Percentiles rank a stretch among this genome's conserved stretches.
Conservation (phyloP, 1,284 basidiomycete species). For the Ustilago cynodontis region DNA sequence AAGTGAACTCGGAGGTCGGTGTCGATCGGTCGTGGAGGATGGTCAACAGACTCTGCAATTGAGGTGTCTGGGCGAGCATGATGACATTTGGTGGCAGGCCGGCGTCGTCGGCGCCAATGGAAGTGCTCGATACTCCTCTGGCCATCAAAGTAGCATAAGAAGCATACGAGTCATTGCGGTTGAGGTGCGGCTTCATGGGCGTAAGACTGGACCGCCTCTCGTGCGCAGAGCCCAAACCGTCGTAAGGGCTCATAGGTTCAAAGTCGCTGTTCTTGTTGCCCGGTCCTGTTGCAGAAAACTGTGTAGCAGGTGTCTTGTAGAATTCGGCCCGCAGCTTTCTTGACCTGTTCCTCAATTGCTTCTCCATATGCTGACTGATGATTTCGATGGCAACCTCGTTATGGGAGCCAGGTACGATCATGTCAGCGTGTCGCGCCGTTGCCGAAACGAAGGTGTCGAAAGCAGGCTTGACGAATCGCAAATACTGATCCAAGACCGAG, state of each 20-base stretch:
- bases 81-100: constrained; percentile 74
- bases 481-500: constrained; percentile 91
- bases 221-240: constrained; percentile 29
- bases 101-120: constrained; percentile 21
- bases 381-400: constrained; percentile 82
- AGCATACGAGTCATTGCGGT: constrained; percentile 24
- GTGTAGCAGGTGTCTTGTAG: constrained; percentile 48
- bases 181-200: constrained; percentile 20
- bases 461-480: constrained; percentile 86
- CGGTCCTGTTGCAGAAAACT: neutral
- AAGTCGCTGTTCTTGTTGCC: neutral
- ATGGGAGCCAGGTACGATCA: constrained; percentile 67
- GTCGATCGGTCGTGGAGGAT: constrained; percentile 81
- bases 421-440: constrained; percentile 84
- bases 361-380: constrained; percentile 88
- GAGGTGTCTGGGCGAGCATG: constrained; percentile 82
- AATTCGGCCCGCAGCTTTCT: constrained; percentile 55
- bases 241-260: constrained; percentile 29
- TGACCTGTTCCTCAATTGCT: constrained; percentile 75
- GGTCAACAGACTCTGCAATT: constrained; percentile 79
- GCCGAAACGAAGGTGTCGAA: constrained; percentile 96
- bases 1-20: constrained; percentile 80
- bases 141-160: constrained; percentile 7
- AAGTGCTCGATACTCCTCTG: constrained; percentile 16
- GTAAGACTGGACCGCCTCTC: constrained; percentile 32